phyloP scores from a whole-genome alignment of 345 rosid genomes.

The Anacardium occidentale region DNA sequence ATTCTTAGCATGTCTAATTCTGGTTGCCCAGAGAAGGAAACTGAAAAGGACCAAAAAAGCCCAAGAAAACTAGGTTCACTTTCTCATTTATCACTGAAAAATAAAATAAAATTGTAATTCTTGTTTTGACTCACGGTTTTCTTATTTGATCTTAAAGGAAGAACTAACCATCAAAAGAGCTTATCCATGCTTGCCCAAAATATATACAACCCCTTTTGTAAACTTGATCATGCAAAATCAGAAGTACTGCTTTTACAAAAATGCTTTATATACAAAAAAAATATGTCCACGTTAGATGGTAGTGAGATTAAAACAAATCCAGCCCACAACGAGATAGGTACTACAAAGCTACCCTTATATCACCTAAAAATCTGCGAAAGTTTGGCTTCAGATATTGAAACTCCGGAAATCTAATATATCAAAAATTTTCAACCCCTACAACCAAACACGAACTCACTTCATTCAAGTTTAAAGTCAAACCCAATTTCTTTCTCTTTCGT shows the following conservation, averaged over 20 bases:
- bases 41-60: not conserved
- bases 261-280: no score
- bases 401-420: not conserved
- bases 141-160: not conserved
- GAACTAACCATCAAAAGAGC: not conserved
- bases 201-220: not conserved
- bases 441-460: not conserved
- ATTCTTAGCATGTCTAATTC: not conserved
- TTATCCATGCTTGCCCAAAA: not conserved
- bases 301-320: not conserved
- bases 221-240: not conserved
- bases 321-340: no score
- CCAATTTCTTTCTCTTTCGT: not conserved
- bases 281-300: no score
- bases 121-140: not conserved
- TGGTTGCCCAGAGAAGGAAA: not conserved
- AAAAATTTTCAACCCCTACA: not conserved
- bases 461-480: not conserved
- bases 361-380: not conserved
- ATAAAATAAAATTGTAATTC: not conserved
- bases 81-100: not conserved
- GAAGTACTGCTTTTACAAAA: no score
- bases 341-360: no score
- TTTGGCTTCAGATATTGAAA: not conserved
- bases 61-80: not conserved